phyloP scores from a whole-genome alignment of 768 basidiomycete genomes.

The Dictyophora rubrovolvata region DNA sequence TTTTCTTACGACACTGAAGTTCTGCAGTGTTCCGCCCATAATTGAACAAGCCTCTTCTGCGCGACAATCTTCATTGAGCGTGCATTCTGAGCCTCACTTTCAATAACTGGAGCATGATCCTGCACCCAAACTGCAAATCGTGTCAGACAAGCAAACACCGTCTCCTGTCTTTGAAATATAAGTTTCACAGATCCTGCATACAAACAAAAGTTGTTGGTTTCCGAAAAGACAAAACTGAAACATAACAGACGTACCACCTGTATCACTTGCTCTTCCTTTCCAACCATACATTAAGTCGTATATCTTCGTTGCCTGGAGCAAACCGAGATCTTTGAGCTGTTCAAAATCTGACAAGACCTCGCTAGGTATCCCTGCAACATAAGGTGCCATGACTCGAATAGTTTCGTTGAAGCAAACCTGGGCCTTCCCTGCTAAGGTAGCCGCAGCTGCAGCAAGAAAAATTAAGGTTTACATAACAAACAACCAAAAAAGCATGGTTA shows the following conservation, averaged over 20 bases:
- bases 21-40: not conserved
- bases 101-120: slow-evolving; percentile 3
- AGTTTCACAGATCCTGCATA: slow-evolving; percentile 2
- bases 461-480: not conserved
- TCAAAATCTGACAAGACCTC: slow-evolving; percentile 5
- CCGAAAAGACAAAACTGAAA: not conserved
- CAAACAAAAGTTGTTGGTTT: not conserved
- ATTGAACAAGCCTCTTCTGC: not conserved
- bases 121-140: slow-evolving; percentile 11
- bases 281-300: slow-evolving; percentile 10
- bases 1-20: not conserved
- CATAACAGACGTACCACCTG: slow-evolving; percentile 1
- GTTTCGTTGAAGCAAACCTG: slow-evolving; percentile 10
- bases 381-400: slow-evolving; percentile 5
- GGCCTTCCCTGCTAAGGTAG: not conserved
- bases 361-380: not conserved
- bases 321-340: slow-evolving; percentile 6
- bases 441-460: not conserved
- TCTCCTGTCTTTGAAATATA: slow-evolving; percentile 10
- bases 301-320: slow-evolving; percentile 9
- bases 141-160: slow-evolving; percentile 2
- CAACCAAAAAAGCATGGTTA: not conserved
- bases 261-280: not conserved
- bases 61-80: not conserved
- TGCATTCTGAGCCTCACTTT: not conserved